Evolutionary conservation across 108 stramenopile genomes (phyloP), one percentile per base, ranked within the genome.

Genomic region (Ochromonas danica): DNA sequence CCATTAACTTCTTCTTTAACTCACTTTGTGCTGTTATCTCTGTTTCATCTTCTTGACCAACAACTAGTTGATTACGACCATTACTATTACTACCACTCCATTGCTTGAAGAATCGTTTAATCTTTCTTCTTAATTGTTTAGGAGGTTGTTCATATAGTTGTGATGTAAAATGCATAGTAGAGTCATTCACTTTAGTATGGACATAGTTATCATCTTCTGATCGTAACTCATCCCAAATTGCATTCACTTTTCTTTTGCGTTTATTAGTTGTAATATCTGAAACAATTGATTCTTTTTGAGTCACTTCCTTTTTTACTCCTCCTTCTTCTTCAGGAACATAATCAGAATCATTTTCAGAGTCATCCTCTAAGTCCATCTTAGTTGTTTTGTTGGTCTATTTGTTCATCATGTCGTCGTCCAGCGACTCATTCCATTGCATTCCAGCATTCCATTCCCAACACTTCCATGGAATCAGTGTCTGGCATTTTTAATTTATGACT

Each of bases 281-380:
- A 6, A 67, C 10, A 10, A 35, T 67, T 6, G 63, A 67, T 36
- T 67, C 25, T 36, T 67, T 67, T 25, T 67, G 27, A 28, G 3
- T 33, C 17, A 28, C 17, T 33, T 36, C 63, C 10, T 67, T 6
- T 14, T 28, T 10, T 10, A 35, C 17, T 28, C 25, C 63, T 6
- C 25, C 31, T 10, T 67, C 63, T 10, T 28, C 10, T 36, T 67
- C 63, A 31, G 63, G 63, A 36, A 31, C 31, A 67, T 35, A 67
- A 25, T 67, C 63, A 6, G 63, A 67, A 36, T 67, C 63, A 67
- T 67, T 67, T 36, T 67, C 63, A 10, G 30, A 31, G 25, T 67
- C 63, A 36, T 67, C 63, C 3, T 67, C 63, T 10, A 67, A 14
- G 22, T 51, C 45, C 45, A 51, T 51, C 22, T 51, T 51, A 51